phyloP scores from a whole-genome alignment of 306 rosid species.

The Gastrolobium bilobum region DNA sequence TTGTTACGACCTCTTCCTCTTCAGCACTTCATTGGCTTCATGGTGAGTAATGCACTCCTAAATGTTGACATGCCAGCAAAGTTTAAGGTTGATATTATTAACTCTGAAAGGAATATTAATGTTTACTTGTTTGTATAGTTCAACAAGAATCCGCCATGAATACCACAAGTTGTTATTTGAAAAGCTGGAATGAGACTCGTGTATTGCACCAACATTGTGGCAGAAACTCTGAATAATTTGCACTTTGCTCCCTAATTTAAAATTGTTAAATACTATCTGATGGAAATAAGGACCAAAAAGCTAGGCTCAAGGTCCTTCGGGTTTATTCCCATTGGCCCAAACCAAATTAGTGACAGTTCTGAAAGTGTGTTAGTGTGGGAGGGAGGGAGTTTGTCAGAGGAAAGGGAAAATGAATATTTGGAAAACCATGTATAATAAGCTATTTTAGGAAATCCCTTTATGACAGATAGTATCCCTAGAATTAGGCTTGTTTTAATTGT shows the following conservation, averaged over 20 bases:
- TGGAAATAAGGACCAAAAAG: not conserved
- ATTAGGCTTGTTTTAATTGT: too few species aligned
- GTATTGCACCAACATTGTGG: not conserved
- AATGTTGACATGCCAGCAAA: constrained; percentile 32
- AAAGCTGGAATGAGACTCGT: constrained; percentile 11
- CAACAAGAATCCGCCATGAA: constrained; percentile 1
- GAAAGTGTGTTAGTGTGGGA: not conserved
- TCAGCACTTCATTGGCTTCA: constrained; percentile 87
- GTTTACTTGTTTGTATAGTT: constrained; percentile 29
- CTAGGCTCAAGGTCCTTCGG: not conserved
- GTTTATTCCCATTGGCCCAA: not conserved
- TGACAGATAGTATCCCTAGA: too few species aligned
- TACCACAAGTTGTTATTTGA: constrained; percentile 9
- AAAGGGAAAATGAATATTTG: not conserved
- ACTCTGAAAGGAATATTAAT: not conserved
- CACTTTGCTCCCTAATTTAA: not conserved
- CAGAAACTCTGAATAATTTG: not conserved
- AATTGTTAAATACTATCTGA: not conserved
- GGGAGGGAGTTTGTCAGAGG: not conserved
- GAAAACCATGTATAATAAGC: too few species aligned
- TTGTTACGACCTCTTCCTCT: constrained; percentile 83
- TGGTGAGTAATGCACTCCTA: constrained; percentile 65
- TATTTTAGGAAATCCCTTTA: too few species aligned
- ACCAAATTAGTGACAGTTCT: not conserved
- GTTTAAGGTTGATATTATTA: constrained; percentile 33